Conservation (phyloP, 2,329 filamentous ascomycete genomes). For the Beauveria sp. region DNA sequence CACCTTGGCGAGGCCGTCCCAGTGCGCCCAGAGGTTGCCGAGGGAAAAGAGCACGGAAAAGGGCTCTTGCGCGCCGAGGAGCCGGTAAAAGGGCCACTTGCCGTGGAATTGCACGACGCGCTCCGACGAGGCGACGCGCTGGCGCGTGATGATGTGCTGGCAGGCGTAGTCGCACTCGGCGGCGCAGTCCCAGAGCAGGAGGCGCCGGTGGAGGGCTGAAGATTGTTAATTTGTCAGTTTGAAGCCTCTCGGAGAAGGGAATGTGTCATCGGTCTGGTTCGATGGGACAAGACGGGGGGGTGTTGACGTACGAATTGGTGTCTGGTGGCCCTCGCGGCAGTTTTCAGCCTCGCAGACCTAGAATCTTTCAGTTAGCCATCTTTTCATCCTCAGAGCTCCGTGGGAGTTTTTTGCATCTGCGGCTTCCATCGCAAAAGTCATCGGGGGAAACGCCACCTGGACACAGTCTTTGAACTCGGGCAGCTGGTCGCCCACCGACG, state of each 20-base stretch:
- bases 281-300: constrained; percentile 9
- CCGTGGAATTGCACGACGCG: constrained; percentile 89
- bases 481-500: constrained; percentile 75
- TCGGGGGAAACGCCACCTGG: constrained; percentile 43
- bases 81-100: constrained; percentile 93
- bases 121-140: constrained; percentile 57
- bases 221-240: neutral
- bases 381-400: neutral
- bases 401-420: neutral
- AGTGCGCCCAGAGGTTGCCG: constrained; percentile 83
- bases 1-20: constrained; percentile 64
- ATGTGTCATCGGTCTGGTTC: neutral
- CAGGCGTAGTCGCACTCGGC: constrained; percentile 97
- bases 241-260: constrained; percentile 5
- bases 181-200: constrained; percentile 87
- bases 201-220: constrained; percentile 70
- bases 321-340: constrained; percentile 56
- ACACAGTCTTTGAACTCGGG: constrained; percentile 86
- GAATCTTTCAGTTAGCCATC: neutral
- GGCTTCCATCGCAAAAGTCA: neutral
- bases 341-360: constrained; percentile 77
- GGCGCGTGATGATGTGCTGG: constrained; percentile 81
- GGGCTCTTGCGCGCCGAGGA: constrained; percentile 90
- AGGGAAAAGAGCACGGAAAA: constrained; percentile 89
- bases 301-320: constrained; percentile 58